Conservation (phyloP, 805 yeast genomes). For the Scheffersomyces stipitis region DNA sequence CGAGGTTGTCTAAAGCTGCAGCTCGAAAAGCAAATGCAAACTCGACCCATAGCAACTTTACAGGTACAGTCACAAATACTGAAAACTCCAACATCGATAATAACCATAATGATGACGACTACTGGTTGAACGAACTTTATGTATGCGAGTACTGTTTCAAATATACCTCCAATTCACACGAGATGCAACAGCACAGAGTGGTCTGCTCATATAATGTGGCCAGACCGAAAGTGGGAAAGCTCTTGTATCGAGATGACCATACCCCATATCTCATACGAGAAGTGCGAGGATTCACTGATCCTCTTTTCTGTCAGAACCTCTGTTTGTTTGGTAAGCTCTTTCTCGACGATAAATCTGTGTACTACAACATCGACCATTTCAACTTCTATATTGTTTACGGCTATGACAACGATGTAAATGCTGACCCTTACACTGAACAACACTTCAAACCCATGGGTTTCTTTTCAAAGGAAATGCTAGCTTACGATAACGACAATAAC, state of each 20-base stretch:
- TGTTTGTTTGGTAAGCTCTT: constrained; percentile 85
- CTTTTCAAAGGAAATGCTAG: constrained; percentile 81
- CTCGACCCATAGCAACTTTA: background rate
- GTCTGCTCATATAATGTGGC: constrained; percentile 37
- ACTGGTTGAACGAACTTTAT: constrained; percentile 62
- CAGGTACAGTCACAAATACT: background rate
- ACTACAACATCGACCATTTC: constrained; percentile 73
- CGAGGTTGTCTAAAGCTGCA: too few species aligned
- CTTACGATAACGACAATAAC: constrained; percentile 75
- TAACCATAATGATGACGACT: constrained; percentile 9
- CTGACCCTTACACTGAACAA: constrained; percentile 3
- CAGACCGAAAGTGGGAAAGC: constrained; percentile 57
- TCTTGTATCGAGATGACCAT: constrained; percentile 61
- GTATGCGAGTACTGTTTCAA: constrained; percentile 87
- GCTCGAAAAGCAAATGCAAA: background rate
- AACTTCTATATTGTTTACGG: constrained; percentile 78
- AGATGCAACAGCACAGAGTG: constrained; percentile 50
- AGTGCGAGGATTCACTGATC: constrained; percentile 64
- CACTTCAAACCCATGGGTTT: constrained; percentile 73
- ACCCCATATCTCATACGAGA: constrained; percentile 53
- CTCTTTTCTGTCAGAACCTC: constrained; percentile 75
- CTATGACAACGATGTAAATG: constrained; percentile 20
- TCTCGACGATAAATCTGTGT: constrained; percentile 85
- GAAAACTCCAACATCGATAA: background rate
- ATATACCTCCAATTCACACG: constrained; percentile 53